These are phyloP conservation scores for Ogataea dorogensis DNA, from an alignment of 805 yeast species.

Conservation along the genomic window DNA sequence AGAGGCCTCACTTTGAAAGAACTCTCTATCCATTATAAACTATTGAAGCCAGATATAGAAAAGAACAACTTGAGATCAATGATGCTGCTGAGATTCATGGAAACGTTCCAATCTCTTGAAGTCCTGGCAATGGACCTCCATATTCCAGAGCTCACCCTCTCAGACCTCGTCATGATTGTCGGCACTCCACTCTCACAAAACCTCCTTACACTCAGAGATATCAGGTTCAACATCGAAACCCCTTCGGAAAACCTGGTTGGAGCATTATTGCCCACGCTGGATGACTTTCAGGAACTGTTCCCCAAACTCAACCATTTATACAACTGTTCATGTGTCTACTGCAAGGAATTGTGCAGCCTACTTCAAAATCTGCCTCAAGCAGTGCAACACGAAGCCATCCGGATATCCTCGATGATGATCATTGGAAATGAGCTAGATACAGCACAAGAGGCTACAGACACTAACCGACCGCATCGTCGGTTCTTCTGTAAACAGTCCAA, in stretches of 20 bases:
- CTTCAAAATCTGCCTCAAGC: constrained; percentile 5
- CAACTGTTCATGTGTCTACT: constrained; percentile 26
- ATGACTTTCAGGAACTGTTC: constrained; percentile 30
- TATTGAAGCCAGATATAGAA: constrained; percentile 27
- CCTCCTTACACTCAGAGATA: constrained; percentile 22
- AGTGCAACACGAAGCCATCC: constrained; percentile 26
- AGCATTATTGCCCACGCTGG: constrained; percentile 28
- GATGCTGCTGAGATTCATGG: constrained; percentile 31
- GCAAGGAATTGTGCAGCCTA: constrained; percentile 18
- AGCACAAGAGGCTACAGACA: constrained; percentile 17
- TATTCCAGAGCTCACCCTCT: constrained; percentile 30
- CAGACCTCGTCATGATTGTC: constrained; percentile 33
- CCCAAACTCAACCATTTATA: constrained; percentile 30
- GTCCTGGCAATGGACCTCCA: constrained; percentile 26
- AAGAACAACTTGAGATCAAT: constrained; percentile 34
- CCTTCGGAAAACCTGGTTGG: constrained; percentile 35
- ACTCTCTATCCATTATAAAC: constrained; percentile 27
- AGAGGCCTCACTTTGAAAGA: constrained; percentile 27
- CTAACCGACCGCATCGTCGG: constrained; percentile 13
- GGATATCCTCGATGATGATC: constrained; percentile 32
- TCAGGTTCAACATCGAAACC: constrained; percentile 26
- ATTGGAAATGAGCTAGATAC: constrained; percentile 33
- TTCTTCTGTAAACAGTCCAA: constrained; percentile 18
- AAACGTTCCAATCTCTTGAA: constrained; percentile 25
- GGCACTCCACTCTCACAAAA: constrained; percentile 33